A percentile compares a stretch with the other conserved stretches of the same genome.
phyloP scores from a whole-genome alignment of 495 filamentous ascomycete species.

The Neurospora terricola region DNA sequence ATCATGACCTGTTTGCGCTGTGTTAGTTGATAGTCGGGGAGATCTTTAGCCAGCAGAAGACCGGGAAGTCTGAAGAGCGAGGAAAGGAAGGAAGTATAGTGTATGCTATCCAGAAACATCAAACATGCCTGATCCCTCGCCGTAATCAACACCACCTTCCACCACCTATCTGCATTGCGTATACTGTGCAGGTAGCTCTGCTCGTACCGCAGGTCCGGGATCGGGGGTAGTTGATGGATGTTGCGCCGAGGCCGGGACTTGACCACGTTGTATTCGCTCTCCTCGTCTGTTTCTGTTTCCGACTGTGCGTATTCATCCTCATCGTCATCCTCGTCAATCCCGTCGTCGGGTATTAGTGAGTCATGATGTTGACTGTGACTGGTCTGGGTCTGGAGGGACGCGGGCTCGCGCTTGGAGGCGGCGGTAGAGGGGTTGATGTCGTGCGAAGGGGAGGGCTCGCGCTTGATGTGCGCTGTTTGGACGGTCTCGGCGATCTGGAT shows the following conservation, averaged over 20 bases:
- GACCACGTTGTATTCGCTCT: constrained; percentile 39
- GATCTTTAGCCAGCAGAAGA: no score
- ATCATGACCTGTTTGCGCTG: constrained; percentile 53
- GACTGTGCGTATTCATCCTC: constrained; percentile 18
- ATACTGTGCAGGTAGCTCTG: constrained; percentile 92
- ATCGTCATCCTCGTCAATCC: constrained; percentile 8
- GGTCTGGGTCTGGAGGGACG: constrained; percentile 15
- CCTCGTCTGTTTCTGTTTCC: constrained; percentile 15
- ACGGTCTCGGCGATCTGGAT: constrained; percentile 63
- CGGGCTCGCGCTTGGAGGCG: constrained; percentile 45
- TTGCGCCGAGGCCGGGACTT: constrained; percentile 39
- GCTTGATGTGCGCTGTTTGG: constrained; percentile 68
- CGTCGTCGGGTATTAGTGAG: constrained; percentile 8
- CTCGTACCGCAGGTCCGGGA: constrained; percentile 92
- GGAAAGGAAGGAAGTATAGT: neutral
- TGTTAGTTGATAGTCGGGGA: neutral
- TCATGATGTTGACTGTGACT: neutral
- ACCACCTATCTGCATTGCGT: constrained; percentile 62
- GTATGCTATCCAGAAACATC: neutral
- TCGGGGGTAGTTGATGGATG: constrained; percentile 54
- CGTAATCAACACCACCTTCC: constrained; percentile 73
- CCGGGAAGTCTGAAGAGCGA: no score
- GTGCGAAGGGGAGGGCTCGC: constrained; percentile 54
- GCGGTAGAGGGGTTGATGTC: constrained; percentile 76
- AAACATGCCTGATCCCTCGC: constrained; percentile 67